phyloP scores from a whole-genome alignment of 2,329 filamentous ascomycete genomes.

The Colletotrichum sp. region DNA sequence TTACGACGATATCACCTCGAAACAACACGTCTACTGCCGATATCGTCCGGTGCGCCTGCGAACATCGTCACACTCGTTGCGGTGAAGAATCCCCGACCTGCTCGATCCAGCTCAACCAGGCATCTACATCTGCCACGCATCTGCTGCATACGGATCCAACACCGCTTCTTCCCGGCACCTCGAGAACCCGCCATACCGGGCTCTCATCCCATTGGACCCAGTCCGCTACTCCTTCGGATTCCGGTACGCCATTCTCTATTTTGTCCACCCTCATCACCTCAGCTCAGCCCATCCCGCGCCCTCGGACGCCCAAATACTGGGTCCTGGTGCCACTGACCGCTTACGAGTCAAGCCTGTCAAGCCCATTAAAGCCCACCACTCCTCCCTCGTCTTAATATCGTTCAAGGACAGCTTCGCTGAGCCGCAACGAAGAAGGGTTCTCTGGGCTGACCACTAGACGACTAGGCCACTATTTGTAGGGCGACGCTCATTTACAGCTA shows the following conservation, averaged over 20 bases:
- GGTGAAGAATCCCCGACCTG: neutral
- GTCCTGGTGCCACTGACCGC: constrained; percentile 5
- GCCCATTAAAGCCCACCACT: neutral
- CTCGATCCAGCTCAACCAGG: neutral
- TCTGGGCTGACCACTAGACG: constrained; percentile 10
- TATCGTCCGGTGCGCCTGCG: neutral
- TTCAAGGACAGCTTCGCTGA: neutral
- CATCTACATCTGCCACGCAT: neutral
- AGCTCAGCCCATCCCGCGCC: constrained; percentile 10
- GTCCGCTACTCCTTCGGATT: neutral
- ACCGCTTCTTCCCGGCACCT: neutral
- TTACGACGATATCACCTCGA: neutral
- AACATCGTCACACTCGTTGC: neutral
- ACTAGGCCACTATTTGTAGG: constrained; percentile 4
- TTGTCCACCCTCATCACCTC: neutral
- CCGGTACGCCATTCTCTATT: constrained; percentile 1
- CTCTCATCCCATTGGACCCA: neutral
- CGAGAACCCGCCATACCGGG: neutral
- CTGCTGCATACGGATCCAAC: neutral
- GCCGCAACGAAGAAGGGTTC: constrained; percentile 6
- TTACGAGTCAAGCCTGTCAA: constrained; percentile 2
- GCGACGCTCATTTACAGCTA: neutral
- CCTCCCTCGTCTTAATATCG: neutral
- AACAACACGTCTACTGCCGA: neutral
- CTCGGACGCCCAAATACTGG: neutral